Base-by-base conservation (phyloP, 2,329 filamentous ascomycete genomes). In the Knufia fluminis region DNA sequence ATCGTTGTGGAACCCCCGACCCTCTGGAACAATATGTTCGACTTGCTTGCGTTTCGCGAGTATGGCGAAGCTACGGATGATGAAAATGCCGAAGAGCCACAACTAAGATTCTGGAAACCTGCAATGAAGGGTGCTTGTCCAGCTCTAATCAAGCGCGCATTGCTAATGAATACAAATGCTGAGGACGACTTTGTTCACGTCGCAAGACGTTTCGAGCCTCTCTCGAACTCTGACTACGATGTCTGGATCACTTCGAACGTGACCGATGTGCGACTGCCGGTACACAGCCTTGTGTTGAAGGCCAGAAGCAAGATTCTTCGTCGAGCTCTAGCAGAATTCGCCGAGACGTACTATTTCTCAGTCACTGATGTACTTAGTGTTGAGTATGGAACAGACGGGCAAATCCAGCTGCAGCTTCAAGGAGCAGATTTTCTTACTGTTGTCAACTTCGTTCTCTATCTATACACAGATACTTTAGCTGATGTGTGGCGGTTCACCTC, bases 401-500 rank as follows among this genome's bases (percentile, higher is more conserved):
- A 74, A 39, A 68, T 74, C 1, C 64, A 82, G 8, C 61, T 96
- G 17, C 76, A 78, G 0, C 83, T 97, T 46, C 70, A 79, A 17
- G 77, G 79, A 1, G 67, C 91, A 10, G 89, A 96, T 61, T 74
- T 92, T 32, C 72, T 94, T 28, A 84, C 87, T 0, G 62, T 96
- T 4, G 70, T 95, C 50, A 91, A 95, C 58, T 59, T 97, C 8
- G 78, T 85, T 1, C 71, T 91, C 8, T 96, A 87, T 60, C 63
- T 84, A 6, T 97, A 97, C 63, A 83, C 82, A 4, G 92, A 97
- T 61, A 74, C 72, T 3, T 70, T 90, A 14, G 74, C 95, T 26
- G 87, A 92, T 52, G 85, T 90, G 16, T 97, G 92, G 92, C 86
- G 90, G 56, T 82, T 85, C 54, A 83, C 83, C 3, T 79, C 72